Evolutionary conservation across 1,284 basidiomycete genomes (phyloP), one percentile per base, ranked within the genome.

Genomic region (Ganoderma resinaceum): DNA sequence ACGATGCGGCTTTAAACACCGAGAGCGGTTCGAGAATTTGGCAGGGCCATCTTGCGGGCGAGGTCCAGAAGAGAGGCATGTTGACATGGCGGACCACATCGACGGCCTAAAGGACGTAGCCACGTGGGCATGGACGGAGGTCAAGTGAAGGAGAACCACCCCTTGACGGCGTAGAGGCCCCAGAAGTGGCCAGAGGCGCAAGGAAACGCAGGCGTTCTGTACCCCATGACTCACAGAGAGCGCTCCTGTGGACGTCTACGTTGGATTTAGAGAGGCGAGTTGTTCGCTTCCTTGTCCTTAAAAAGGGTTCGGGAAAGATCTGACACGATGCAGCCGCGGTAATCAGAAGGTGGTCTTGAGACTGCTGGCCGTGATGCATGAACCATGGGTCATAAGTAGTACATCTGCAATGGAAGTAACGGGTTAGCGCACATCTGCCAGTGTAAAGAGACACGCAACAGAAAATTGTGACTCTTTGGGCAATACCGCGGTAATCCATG

Each of bases 11-110:
- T 29, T 55, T 33, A 14, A 33, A 33, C 5, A 7, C 26, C 7
- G 29, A 31, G 26, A 7, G 9, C 29, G 18, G 16, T 3, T 31
- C 29, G 14, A 55, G 31, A 31, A 20, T n/a, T n/a, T n/a, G 29
- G 16, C 53, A 35, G 29, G 11, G 29, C 53, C 53, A 20, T 5
- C 9, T 18, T 18, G 53, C 5, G 29, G 26, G 7, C 12, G 9
- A 29, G 53, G 29, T 23, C 29, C 53, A 55, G 53, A 33, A 55
- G 5, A 8, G 14, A 55, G 53, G 29, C 53, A 33, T 14, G 16
- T 11, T 55, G 26, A 33, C 53, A 29, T 18, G 3, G 14, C 14
- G 53, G 31, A 33, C 31, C 53, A 29, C 31, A 73, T 75, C 70
- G 65, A 74, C 73, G 16, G 53, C 26, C 26, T 18, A 12, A 11